Conservation (phyloP, 768 basidiomycete genomes). For the Harrya chromipes region DNA sequence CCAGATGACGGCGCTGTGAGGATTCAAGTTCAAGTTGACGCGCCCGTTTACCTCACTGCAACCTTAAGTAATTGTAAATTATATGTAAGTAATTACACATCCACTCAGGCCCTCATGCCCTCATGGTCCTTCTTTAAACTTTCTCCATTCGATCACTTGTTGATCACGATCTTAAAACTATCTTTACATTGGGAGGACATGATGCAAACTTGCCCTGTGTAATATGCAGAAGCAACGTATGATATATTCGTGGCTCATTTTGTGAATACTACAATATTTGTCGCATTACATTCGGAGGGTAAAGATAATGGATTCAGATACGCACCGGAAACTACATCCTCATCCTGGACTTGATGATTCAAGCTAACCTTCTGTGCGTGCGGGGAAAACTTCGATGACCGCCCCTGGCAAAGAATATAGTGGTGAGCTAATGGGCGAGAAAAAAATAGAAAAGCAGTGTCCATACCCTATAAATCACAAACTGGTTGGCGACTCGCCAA, state of each 20-base stretch:
- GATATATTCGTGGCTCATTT: constrained; percentile 15
- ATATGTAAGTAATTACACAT: too few relatives aligned
- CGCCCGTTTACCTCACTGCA: too few relatives aligned
- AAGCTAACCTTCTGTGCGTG: constrained; percentile 94
- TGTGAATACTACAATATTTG: constrained; percentile 26
- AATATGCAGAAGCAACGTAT: background rate
- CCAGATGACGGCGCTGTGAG: too few relatives aligned
- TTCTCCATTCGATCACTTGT: too few relatives aligned
- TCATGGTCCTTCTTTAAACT: too few relatives aligned
- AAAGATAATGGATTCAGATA: constrained; percentile 12
- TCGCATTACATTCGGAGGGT: background rate
- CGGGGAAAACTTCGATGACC: constrained; percentile 90
- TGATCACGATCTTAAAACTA: too few relatives aligned
- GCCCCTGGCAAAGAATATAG: constrained; percentile 51
- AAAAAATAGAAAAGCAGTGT: background rate
- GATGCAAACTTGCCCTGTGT: too few relatives aligned
- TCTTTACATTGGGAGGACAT: too few relatives aligned
- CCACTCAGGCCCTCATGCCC: too few relatives aligned
- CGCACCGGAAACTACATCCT: constrained; percentile 87
- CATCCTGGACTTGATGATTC: constrained; percentile 78
- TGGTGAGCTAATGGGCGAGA: background rate
- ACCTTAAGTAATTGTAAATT: too few relatives aligned
- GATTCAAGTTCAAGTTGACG: too few relatives aligned
- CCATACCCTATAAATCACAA: constrained; percentile 26
- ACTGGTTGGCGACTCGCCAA: constrained; percentile 1